Evolutionary conservation across 2,329 filamentous ascomycete genomes (phyloP).

Genomic region (Cordyceps farinosa): DNA sequence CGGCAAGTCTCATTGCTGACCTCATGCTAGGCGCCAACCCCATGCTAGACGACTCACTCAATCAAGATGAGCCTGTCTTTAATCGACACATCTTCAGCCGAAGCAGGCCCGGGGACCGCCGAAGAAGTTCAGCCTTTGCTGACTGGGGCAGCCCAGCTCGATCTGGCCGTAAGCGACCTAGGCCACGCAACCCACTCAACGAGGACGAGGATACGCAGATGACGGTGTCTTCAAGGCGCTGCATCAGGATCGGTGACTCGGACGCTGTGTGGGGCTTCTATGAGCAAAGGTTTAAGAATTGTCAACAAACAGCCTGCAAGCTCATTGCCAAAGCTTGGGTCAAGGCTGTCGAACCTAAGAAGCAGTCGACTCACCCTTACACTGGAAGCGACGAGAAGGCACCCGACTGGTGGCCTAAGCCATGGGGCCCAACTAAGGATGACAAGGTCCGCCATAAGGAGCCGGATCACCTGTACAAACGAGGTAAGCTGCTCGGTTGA

Average conservation of each 20-base stretch:
- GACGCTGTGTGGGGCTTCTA: constrained; percentile 58
- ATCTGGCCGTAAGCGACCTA: constrained; percentile 29
- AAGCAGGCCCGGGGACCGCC: constrained; percentile 28
- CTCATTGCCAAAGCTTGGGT: constrained; percentile 72
- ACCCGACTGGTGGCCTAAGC: constrained; percentile 65
- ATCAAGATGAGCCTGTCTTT: constrained; percentile 26
- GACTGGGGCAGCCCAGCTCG: constrained; percentile 32
- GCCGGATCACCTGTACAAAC: constrained; percentile 68
- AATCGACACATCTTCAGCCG: constrained; percentile 27
- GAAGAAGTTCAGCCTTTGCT: constrained; percentile 31
- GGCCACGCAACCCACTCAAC: constrained; percentile 36
- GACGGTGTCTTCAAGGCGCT: constrained; percentile 38
- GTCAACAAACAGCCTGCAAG: constrained; percentile 70
- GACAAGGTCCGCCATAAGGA: constrained; percentile 64
- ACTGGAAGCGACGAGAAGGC: constrained; percentile 60
- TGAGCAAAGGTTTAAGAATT: constrained; percentile 57
- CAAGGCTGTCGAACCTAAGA: constrained; percentile 71
- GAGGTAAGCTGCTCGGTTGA: constrained; percentile 46
- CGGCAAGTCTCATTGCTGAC: not conserved
- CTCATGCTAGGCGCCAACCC: constrained; percentile 30
- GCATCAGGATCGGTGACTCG: constrained; percentile 52
- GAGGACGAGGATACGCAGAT: constrained; percentile 41
- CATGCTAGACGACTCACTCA: constrained; percentile 32
- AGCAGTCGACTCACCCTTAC: constrained; percentile 72
- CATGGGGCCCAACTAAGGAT: constrained; percentile 47